Conservation (phyloP, 75 land plant species). For the Cryptomeria japonica region DNA sequence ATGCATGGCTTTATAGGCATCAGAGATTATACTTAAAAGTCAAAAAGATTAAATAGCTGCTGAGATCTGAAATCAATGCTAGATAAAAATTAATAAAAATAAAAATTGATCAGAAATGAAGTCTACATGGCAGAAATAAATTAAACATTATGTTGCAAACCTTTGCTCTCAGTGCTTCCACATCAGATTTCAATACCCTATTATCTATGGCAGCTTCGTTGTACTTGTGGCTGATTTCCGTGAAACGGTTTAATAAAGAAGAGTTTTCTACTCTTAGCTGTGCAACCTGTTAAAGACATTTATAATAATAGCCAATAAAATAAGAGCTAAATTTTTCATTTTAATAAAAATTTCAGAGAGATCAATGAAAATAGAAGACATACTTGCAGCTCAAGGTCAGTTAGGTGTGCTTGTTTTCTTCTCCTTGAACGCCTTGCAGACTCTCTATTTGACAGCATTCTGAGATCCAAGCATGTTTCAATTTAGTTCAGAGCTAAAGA, state of each 20-base stretch:
- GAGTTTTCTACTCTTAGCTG: constrained; percentile 89
- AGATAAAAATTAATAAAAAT: background rate
- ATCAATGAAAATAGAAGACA: constrained; percentile 2
- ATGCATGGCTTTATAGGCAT: background rate
- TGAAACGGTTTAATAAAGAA: constrained; percentile 63
- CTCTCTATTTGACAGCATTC: constrained; percentile 96
- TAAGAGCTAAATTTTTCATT: background rate
- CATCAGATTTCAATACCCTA: constrained; percentile 85
- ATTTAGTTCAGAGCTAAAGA: background rate
- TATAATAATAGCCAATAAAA: constrained; percentile 3
- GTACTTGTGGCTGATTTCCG: constrained; percentile 80
- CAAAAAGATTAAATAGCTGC: background rate
- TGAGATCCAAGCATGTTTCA: constrained; percentile 22
- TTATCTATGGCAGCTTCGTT: constrained; percentile 85
- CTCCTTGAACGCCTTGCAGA: constrained; percentile 95
- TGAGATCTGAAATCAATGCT: background rate
- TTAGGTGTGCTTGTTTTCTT: constrained; percentile 91
- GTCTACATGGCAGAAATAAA: background rate
- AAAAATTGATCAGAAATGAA: constrained; percentile 4
- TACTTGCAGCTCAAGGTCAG: constrained; percentile 94
- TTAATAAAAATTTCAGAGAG: constrained; percentile 1
- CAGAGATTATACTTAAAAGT: background rate
- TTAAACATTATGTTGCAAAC: constrained; percentile 28
- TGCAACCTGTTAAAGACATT: constrained; percentile 59
- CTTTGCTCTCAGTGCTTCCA: constrained; percentile 85